Conservation (phyloP, 2,329 filamentous ascomycete genomes). For the Fusarium subglutinans region DNA sequence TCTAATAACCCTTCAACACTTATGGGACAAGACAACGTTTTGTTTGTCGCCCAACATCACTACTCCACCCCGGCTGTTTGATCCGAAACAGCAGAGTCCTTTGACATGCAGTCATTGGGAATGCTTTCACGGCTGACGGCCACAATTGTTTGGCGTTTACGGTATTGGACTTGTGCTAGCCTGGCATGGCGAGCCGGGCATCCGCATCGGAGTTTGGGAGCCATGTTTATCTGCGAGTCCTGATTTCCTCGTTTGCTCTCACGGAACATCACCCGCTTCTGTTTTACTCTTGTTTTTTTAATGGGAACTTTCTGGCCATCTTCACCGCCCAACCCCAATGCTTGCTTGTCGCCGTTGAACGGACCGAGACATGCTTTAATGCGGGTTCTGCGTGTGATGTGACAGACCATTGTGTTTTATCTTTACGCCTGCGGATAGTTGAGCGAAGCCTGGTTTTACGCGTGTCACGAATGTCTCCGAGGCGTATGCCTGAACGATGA, state of each 20-base stretch:
- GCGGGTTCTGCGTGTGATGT: slow-evolving; percentile 15
- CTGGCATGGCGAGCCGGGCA: slow-evolving; percentile 36
- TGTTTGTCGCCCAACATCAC: slow-evolving; percentile 2
- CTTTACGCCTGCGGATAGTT: slow-evolving; percentile 4
- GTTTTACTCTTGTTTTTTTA: slow-evolving; percentile 35
- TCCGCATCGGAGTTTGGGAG: slow-evolving; percentile 40
- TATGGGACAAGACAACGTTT: background rate
- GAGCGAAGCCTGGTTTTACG: slow-evolving; percentile 30
- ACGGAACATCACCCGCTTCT: slow-evolving; percentile 10
- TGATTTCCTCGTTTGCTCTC: slow-evolving; percentile 9
- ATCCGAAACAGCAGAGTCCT: slow-evolving; percentile 28
- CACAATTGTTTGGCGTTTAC: slow-evolving; percentile 38
- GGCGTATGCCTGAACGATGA: slow-evolving; percentile 25
- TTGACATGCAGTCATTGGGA: slow-evolving; percentile 15
- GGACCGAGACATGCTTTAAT: slow-evolving; percentile 35
- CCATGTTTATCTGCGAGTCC: slow-evolving; percentile 15
- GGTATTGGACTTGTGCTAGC: slow-evolving; percentile 35
- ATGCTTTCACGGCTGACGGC: slow-evolving; percentile 32
- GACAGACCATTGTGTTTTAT: slow-evolving; percentile 10
- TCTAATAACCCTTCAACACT: slow-evolving; percentile 12
- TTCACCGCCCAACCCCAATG: slow-evolving; percentile 4
- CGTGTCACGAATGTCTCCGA: slow-evolving; percentile 33
- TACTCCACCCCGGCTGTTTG: slow-evolving; percentile 31
- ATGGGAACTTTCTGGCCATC: slow-evolving; percentile 29
- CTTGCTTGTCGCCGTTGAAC: slow-evolving; percentile 40